Evolutionary conservation across 2,329 filamentous ascomycete species (phyloP), one percentile per base, ranked within the genome.

Genomic region (Botrytis elliptica): DNA sequence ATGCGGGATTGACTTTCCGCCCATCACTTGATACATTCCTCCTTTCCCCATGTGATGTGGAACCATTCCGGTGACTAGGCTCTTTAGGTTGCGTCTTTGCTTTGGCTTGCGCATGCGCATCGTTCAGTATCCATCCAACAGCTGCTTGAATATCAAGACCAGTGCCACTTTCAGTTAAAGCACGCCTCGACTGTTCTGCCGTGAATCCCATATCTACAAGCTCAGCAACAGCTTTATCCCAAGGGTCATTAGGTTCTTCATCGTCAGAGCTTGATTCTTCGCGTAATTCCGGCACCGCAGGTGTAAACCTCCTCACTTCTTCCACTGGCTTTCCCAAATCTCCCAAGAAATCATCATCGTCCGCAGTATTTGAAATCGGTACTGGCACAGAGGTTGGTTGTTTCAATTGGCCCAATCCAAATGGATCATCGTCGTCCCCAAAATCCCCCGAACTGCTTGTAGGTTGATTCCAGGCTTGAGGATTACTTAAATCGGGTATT

Each of bases 151-250:
- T 89, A 80, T 98, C 92, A 1, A 90, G 84, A 3, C 93, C 93
- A 4, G 90, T 91, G 6, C 93, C 92, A 46, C 93, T 97, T 79
- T 94, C 92, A 18, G 90, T 90, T 59, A 99, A 83, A 8, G 94
- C 96, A 75, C 91, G 87, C 71, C 88, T 88, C n/a, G 96, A 92
- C 79, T 94, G 94, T 74, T 97, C 93, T 0, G 90, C 88, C 0
- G 93, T 90, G 78, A 99, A 99, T 0, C 96, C 96, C 89, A 98
- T 98, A 77, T 98, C 95, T 4, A 98, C 90, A 40, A 99, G 85
- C 81, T 98, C 94, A 16, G 93, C 93, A 40, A 98, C 89, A 16
- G 94, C 93, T 77, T 88, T 89, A 79, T 97, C 94, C 74, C 92
- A 90, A 1, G 89, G 89, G 78, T 94, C 91, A 52, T 88, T 83